These are phyloP conservation scores for Thielaviopsis ethacetica DNA, from an alignment of 2,329 filamentous ascomycete species.

Conservation along the genomic window DNA sequence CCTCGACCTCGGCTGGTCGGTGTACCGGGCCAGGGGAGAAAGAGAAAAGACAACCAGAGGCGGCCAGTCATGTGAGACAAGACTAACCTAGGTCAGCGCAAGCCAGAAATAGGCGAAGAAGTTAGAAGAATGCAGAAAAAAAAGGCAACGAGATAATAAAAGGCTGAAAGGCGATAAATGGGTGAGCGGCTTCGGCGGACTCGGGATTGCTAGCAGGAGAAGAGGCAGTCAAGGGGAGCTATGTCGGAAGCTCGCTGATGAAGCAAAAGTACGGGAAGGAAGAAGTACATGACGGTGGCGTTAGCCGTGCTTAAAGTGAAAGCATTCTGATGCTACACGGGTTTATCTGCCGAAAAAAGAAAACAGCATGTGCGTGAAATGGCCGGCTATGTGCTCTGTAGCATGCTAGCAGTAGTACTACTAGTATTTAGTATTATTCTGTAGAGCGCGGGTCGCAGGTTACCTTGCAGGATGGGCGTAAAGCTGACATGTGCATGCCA, in stretches of 20 bases:
- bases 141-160: background rate
- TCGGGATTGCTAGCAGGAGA: background rate
- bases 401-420: too few species aligned
- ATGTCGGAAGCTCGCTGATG: background rate
- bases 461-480: background rate
- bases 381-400: background rate
- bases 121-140: background rate
- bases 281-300: too few species aligned
- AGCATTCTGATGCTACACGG: background rate
- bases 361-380: background rate
- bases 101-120: background rate
- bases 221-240: background rate
- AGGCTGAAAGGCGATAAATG: background rate
- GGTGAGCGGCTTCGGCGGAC: background rate
- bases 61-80: background rate
- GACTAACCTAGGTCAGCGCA: background rate
- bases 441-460: background rate
- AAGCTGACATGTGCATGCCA: background rate
- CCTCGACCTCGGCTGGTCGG: constrained; percentile 8
- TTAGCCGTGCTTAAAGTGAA: background rate
- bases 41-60: background rate
- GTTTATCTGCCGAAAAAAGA: background rate
- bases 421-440: too few species aligned
- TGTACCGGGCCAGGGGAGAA: constrained; percentile 7
- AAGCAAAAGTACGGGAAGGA: background rate